A percentile compares a stretch with the other conserved stretches of the same genome.
phyloP scores from a whole-genome alignment of 495 filamentous ascomycete genomes.

The Tuber indicum region DNA sequence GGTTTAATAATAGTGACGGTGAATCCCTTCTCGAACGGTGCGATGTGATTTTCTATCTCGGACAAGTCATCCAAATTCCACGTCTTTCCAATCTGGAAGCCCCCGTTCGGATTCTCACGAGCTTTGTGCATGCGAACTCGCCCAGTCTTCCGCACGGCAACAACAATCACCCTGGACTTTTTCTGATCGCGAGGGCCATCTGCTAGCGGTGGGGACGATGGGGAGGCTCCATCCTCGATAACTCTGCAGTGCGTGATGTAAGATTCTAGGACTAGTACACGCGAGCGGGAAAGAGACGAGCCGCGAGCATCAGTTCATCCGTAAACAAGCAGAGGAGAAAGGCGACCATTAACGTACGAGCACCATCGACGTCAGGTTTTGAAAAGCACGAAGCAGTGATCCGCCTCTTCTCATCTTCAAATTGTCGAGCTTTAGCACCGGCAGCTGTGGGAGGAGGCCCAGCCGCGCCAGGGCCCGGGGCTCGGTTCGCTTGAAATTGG shows the following conservation, averaged over 20 bases:
- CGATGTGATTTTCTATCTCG: slow-evolving; percentile 68
- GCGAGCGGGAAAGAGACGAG: slow-evolving; percentile 1
- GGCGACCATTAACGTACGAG: slow-evolving; percentile 31
- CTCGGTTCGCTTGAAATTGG: slow-evolving; percentile 34
- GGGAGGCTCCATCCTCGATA: slow-evolving; percentile 72
- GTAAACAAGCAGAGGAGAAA: slow-evolving; percentile 17
- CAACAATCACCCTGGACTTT: slow-evolving; percentile 82
- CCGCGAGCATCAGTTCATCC: not conserved
- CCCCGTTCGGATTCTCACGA: slow-evolving; percentile 84
- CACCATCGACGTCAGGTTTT: slow-evolving; percentile 75
- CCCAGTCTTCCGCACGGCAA: slow-evolving; percentile 85
- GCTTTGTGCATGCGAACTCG: slow-evolving; percentile 94
- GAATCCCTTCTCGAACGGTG: slow-evolving; percentile 67
- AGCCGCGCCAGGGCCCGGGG: slow-evolving; percentile 20
- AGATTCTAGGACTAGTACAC: slow-evolving; percentile 66
- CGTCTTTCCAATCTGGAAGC: slow-evolving; percentile 96
- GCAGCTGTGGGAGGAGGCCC: slow-evolving; percentile 18
- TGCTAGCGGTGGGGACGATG: slow-evolving; percentile 76
- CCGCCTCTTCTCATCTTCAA: slow-evolving; percentile 90
- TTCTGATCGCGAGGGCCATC: slow-evolving; percentile 61
- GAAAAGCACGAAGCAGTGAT: slow-evolving; percentile 88
- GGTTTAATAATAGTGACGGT: slow-evolving; percentile 84
- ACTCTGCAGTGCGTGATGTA: slow-evolving; percentile 97
- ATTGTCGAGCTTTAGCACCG: slow-evolving; percentile 72
- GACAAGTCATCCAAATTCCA: slow-evolving; percentile 88